Conservation (phyloP, 2,329 filamentous ascomycete species). For the Peltaster fructicola region DNA sequence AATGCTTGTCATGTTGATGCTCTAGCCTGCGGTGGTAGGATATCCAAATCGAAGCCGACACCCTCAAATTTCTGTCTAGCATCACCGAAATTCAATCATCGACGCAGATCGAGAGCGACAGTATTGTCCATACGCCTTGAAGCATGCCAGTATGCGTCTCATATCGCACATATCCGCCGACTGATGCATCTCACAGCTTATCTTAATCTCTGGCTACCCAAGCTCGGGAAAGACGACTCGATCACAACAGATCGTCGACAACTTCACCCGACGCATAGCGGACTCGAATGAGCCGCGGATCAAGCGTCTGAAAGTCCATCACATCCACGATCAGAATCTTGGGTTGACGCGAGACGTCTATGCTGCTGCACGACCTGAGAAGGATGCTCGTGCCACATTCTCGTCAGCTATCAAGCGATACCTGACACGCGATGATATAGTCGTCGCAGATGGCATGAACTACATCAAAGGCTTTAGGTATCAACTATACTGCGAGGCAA, state of each 20-base stretch:
- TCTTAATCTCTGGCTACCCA: constrained; percentile 45
- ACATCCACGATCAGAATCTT: constrained; percentile 56
- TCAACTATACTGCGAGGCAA: constrained; percentile 70
- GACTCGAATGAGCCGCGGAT: constrained; percentile 28
- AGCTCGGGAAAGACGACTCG: constrained; percentile 46
- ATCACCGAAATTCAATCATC: too few species aligned
- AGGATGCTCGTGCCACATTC: constrained; percentile 60
- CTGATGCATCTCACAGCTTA: constrained; percentile 27
- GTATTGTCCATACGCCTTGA: too few species aligned
- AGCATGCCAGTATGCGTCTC: too few species aligned
- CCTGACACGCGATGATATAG: constrained; percentile 54
- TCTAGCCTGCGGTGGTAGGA: too few species aligned
- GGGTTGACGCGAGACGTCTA: constrained; percentile 55
- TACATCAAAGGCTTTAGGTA: constrained; percentile 87
- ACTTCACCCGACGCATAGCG: constrained; percentile 42
- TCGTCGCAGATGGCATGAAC: constrained; percentile 64
- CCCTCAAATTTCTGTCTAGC: too few species aligned
- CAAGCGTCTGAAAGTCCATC: constrained; percentile 45
- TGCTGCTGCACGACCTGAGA: constrained; percentile 61
- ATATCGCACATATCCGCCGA: constrained; percentile 2
- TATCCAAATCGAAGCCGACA: too few species aligned
- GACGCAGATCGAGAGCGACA: too few species aligned
- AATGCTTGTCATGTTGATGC: too few species aligned
- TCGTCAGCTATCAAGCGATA: constrained; percentile 65
- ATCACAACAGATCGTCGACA: constrained; percentile 44